Percentiles rank a stretch among this genome's conserved stretches.
Evolutionary conservation across 176 grass and related monocot species (phyloP).

Genomic region (Carex cristatella): DNA sequence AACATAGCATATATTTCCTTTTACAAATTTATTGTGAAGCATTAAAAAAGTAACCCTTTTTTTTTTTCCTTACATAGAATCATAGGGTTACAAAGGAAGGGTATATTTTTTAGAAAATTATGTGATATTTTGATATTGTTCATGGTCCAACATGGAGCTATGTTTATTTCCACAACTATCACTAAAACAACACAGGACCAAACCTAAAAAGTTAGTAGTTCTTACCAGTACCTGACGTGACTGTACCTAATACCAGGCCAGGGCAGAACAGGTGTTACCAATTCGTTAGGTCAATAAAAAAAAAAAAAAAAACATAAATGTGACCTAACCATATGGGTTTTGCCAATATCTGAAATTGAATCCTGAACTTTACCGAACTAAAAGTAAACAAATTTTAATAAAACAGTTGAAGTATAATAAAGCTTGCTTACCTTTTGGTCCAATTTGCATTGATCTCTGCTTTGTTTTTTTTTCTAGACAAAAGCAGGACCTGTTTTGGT

Average conservation of each 20-base stretch:
- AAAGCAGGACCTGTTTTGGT: slow-evolving; percentile 95
- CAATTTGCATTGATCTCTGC: not conserved
- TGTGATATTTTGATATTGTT: not conserved
- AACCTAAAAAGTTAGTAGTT: not conserved
- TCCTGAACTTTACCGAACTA: not conserved
- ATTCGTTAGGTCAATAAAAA: not conserved
- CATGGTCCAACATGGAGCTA: not conserved
- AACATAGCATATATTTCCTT: not conserved
- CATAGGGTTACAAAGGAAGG: not conserved
- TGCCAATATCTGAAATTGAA: not conserved
- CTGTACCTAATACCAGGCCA: not conserved
- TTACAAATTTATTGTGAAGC: not conserved
- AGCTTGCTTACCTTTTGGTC: not conserved
- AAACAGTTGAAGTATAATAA: not conserved
- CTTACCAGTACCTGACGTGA: not conserved
- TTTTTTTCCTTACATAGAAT: too few species aligned
- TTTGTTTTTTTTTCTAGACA: slow-evolving; percentile 47
- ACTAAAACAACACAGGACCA: not conserved
- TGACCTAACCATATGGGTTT: not conserved
- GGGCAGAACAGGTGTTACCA: not conserved
- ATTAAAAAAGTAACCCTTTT: not conserved
- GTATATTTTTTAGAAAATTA: not conserved
- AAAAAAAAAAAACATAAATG: not conserved
- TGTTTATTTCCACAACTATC: not conserved
- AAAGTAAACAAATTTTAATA: not conserved